Percentiles rank a stretch among this genome's conserved stretches.
These are phyloP conservation scores for Dactylellina leptospora DNA, from an alignment of 2,329 filamentous ascomycete genomes.

Conservation along the genomic window DNA sequence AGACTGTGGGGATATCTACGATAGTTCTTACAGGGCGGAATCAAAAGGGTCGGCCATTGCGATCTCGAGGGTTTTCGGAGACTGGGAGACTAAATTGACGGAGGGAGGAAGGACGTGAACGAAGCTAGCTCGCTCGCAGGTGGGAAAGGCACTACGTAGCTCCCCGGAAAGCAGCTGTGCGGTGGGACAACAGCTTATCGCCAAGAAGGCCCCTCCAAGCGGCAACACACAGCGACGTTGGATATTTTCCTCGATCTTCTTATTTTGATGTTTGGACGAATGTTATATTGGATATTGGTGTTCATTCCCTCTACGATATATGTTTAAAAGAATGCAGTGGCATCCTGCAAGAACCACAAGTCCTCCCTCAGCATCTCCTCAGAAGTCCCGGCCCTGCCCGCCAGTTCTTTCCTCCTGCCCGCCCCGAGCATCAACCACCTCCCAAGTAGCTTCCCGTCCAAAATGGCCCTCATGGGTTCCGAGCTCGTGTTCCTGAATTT, in stretches of 20 bases:
- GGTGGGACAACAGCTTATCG: slow-evolving; percentile 54
- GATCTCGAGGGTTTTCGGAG: slow-evolving; percentile 62
- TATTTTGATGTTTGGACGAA: no score
- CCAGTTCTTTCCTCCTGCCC: slow-evolving; percentile 56
- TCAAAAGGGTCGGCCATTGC: slow-evolving; percentile 72
- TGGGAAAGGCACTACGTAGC: slow-evolving; percentile 25
- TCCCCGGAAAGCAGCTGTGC: slow-evolving; percentile 23
- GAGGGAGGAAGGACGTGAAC: slow-evolving; percentile 13
- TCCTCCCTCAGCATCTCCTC: slow-evolving; percentile 56
- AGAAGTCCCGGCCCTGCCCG: slow-evolving; percentile 55
- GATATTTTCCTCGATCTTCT: slow-evolving; percentile 5
- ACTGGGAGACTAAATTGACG: slow-evolving; percentile 6
- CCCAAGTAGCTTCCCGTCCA: slow-evolving; percentile 56
- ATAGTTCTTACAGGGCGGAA: slow-evolving; percentile 73
- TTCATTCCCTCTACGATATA: no score
- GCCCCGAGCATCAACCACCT: slow-evolving; percentile 56
- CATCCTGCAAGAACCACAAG: slow-evolving; percentile 53
- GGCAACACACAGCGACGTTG: slow-evolving; percentile 28
- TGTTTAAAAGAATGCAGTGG: slow-evolving; percentile 46
- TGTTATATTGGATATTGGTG: no score
- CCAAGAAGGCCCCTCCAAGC: slow-evolving; percentile 52
- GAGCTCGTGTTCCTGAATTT: slow-evolving; percentile 53
- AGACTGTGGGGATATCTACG: slow-evolving; percentile 9
- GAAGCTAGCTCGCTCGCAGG: slow-evolving; percentile 1
- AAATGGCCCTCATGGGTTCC: slow-evolving; percentile 56